Percentiles rank a stretch among this genome's conserved stretches.
Evolutionary conservation across 257 asterid genomes (phyloP).

Genomic region (Nicotiana obtusifolia): DNA sequence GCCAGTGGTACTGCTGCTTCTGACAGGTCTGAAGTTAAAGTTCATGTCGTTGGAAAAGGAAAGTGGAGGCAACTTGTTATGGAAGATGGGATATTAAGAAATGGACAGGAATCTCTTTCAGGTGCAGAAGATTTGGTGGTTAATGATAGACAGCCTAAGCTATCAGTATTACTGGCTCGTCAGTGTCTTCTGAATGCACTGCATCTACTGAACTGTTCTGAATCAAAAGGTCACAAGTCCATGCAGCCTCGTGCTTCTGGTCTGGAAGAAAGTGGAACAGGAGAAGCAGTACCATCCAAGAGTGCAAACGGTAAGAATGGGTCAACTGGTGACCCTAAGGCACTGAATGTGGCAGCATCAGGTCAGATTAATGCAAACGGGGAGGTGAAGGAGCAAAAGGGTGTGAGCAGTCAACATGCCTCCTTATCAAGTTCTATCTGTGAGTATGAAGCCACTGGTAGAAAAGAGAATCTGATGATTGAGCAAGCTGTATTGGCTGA

Average conservation of each 20-base stretch:
- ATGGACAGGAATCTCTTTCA: conserved; percentile 20
- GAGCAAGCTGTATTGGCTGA: conserved; percentile 68
- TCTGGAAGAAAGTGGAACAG: conserved; percentile 39
- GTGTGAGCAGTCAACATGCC: conserved; percentile 42
- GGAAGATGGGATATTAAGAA: conserved; percentile 28
- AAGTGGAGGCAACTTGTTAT: conserved; percentile 80
- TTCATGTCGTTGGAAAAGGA: conserved; percentile 72
- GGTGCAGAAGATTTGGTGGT: conserved; percentile 28
- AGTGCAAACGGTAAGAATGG: conserved; percentile 27
- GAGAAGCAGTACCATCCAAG: conserved; percentile 30
- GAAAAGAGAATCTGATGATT: conserved; percentile 56
- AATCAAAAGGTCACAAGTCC: conserved; percentile 33
- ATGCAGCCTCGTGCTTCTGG: conserved; percentile 19
- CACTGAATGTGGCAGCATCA: conserved; percentile 24
- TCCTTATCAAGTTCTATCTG: conserved; percentile 40
- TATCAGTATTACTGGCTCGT: conserved; percentile 60
- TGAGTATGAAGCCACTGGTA: conserved; percentile 44
- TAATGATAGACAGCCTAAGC: conserved; percentile 36
- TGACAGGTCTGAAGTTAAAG: conserved; percentile 43
- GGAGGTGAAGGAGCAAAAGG: conserved; percentile 65
- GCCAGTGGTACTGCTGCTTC: conserved; percentile 22
- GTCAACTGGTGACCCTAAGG: conserved; percentile 34
- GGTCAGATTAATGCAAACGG: conserved; percentile 49
- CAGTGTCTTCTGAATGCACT: conserved; percentile 69
- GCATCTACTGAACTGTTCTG: conserved; percentile 47